Percentiles rank a stretch among this genome's conserved stretches.
Evolutionary conservation across 306 rosid genomes (phyloP).

Genomic region (Argentina anserina): DNA sequence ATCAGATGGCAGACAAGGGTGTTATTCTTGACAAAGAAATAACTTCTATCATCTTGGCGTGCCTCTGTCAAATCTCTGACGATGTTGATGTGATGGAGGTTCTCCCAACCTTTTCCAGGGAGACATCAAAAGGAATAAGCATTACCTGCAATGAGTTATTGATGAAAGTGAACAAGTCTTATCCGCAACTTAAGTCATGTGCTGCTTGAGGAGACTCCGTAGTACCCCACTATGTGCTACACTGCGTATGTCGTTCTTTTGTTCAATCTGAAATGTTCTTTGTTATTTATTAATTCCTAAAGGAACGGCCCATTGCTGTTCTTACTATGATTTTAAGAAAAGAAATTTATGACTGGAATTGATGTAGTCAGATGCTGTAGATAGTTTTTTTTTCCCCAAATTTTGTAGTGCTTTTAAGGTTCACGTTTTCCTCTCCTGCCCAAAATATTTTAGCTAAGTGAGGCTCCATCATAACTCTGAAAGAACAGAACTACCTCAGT

Average conservation of each 20-base stretch:
- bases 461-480: not conserved
- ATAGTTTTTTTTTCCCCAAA: too few species aligned
- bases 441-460: not conserved
- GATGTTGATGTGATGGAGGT: constrained; percentile 44
- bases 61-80: constrained; percentile 46
- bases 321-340: not conserved
- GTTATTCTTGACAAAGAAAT: constrained; percentile 56
- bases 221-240: not conserved
- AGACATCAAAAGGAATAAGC: constrained; percentile 35
- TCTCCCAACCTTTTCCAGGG: constrained; percentile 55
- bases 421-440: not conserved
- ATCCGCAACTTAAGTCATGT: constrained; percentile 49
- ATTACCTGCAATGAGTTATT: constrained; percentile 49
- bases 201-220: constrained; percentile 20
- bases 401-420: too few species aligned
- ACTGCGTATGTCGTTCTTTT: constrained; percentile 18
- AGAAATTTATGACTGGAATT: not conserved
- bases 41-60: constrained; percentile 57
- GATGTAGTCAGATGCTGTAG: not conserved
- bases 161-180: constrained; percentile 39
- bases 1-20: constrained; percentile 60
- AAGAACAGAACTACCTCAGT: not conserved
- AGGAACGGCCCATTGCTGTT: not conserved
- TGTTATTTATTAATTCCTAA: not conserved
- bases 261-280: not conserved